Base-by-base conservation (phyloP, 75 land plant genomes). In the Gnetum montanum region DNA sequence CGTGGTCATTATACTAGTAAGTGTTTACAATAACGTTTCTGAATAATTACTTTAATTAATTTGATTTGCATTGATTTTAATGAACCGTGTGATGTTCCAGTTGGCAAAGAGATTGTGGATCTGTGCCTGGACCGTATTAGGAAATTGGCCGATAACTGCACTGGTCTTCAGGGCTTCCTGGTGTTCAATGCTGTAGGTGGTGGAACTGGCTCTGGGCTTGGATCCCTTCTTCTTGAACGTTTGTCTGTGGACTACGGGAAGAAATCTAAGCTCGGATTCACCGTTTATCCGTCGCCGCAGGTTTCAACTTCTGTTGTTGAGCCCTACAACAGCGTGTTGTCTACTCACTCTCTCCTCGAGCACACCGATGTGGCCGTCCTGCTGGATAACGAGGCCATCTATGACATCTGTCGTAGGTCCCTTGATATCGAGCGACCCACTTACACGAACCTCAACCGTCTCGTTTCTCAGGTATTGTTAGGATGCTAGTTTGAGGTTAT, bases 71-170 rank as follows among this genome's bases (percentile, higher is more conserved):
- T n/a, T n/a, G n/a, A n/a, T n/a, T n/a, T n/a, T n/a, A n/a, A n/a
- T n/a, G n/a, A n/a, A n/a, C n/a, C n/a, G n/a, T n/a, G n/a, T n/a
- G n/a, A n/a, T n/a, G n/a, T n/a, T n/a, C n/a, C 58, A 80, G 83
- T 83, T 66, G 87, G 87, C 20, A 83, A 83, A 44, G 87, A 83
- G 52, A 81, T 83, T 34, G 87, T 83, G n/a, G 87, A 83, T 55
- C 85, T 83, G 16, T 83, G 87, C 68, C 53, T 83, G 53, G 87
- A 83, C 37, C 79, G 87, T 16, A 75, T 83, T 62, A 15, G 87
- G 5, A 83, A 83, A 70, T 71, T 83, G 27, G 85, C 87, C 8
- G 87, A 83, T 44, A 83, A 83, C 74, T 83, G 87, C 74, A 83
- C 87, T 25, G 87, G 87, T 0, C 77, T 83, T 8, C 87, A 83